A percentile compares a stretch with the other conserved stretches of the same genome.
Conservation (phyloP, 345 rosid genomes). For the Gossypium turneri region DNA sequence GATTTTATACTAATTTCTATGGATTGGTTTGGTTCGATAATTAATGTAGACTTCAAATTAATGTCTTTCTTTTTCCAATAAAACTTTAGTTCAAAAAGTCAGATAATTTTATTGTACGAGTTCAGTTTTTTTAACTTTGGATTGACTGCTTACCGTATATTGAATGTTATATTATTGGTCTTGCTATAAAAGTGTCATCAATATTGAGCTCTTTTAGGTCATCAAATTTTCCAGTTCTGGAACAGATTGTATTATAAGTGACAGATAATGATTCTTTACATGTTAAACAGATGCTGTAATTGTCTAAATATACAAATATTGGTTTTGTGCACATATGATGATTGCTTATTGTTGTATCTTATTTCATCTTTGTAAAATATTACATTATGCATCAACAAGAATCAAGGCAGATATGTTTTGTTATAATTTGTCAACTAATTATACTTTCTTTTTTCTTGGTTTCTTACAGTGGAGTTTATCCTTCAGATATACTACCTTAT, state of each 20-base stretch:
- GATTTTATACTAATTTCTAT: not conserved
- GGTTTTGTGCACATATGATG: not conserved
- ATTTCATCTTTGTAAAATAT: not conserved
- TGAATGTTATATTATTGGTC: not conserved
- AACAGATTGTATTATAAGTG: not conserved
- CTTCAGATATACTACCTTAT: conserved; percentile 41
- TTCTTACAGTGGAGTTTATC: conserved; percentile 61
- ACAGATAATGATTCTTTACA: not conserved
- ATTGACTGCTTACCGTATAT: not conserved
- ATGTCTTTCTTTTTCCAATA: not conserved
- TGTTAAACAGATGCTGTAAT: not conserved
- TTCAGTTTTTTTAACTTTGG: not conserved
- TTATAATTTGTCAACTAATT: not conserved
- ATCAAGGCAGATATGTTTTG: not conserved
- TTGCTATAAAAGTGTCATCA: not conserved
- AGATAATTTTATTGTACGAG: not conserved
- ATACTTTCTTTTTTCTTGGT: conserved; percentile 13
- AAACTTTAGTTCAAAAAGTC: not conserved
- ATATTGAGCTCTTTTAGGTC: no score
- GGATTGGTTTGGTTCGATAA: not conserved
- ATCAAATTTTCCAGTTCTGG: not conserved
- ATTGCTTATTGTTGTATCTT: not conserved
- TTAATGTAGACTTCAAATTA: not conserved
- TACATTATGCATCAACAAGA: not conserved
- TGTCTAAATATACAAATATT: not conserved